Percentiles rank a stretch among this genome's conserved stretches.
These are phyloP conservation scores for Adansonia digitata DNA, from an alignment of 345 rosid species.

Conservation along the genomic window DNA sequence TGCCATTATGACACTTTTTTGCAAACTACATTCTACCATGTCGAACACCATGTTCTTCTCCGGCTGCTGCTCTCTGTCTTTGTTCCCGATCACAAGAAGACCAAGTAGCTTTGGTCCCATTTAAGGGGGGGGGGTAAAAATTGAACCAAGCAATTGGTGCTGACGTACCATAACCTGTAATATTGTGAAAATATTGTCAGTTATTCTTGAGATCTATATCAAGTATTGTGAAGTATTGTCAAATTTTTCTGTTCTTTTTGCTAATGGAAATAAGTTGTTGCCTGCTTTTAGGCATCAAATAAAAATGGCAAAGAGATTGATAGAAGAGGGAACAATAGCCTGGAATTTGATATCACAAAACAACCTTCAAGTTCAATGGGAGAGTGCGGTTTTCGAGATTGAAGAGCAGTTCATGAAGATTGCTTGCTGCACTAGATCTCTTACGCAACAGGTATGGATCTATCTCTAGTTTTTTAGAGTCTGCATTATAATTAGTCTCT, in stretches of 20 bases:
- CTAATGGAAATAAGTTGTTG: background rate
- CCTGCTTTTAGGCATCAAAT: conserved; percentile 55
- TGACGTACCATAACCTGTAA: background rate
- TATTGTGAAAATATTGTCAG: background rate
- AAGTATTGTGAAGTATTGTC: conserved; percentile 2
- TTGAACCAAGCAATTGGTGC: conserved; percentile 10
- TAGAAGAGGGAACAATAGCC: conserved; percentile 80
- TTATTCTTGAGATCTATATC: background rate
- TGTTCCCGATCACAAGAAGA: background rate
- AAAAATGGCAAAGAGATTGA: conserved; percentile 66
- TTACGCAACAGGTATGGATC: conserved; percentile 43
- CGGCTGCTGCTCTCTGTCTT: background rate
- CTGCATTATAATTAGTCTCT: background rate
- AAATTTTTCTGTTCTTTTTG: background rate
- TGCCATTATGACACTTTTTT: background rate
- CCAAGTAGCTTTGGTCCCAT: background rate
- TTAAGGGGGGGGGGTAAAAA: background rate
- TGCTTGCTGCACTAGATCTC: conserved; percentile 72
- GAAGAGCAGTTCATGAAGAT: conserved; percentile 83
- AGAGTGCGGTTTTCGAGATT: conserved; percentile 59
- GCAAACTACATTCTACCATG: background rate
- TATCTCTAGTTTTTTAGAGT: background rate
- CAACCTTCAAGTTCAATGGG: conserved; percentile 70
- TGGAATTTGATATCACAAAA: conserved; percentile 74
- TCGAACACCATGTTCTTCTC: background rate